A percentile compares a stretch with the other conserved stretches of the same genome.
phyloP scores from a whole-genome alignment of 768 basidiomycete species.

The Lyophyllum semitale region DNA sequence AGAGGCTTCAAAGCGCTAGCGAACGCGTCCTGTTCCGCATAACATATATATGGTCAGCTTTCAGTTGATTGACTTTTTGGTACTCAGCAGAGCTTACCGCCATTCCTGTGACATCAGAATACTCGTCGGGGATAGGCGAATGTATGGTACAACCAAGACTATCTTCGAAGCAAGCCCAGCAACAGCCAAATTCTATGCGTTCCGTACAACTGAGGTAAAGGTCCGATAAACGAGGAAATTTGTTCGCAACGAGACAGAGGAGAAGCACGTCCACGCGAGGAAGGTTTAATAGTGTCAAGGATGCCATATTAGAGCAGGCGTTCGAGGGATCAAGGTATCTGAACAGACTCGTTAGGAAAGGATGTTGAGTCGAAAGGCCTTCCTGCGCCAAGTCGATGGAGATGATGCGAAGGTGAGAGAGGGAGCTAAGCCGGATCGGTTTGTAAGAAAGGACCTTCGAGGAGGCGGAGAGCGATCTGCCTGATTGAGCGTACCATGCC shows the following conservation, averaged over 20 bases:
- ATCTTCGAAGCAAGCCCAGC: constrained; percentile 67
- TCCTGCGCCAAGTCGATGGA: constrained; percentile 44
- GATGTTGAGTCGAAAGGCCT: constrained; percentile 46
- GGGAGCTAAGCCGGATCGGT: constrained; percentile 24
- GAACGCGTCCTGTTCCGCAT: constrained; percentile 37
- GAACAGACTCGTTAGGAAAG: constrained; percentile 34
- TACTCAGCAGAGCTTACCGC: constrained; percentile 47
- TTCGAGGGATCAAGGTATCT: constrained; percentile 27
- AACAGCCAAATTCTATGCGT: constrained; percentile 57
- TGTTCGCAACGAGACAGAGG: constrained; percentile 44
- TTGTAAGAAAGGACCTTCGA: constrained; percentile 30
- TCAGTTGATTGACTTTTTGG: neutral
- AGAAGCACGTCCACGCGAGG: constrained; percentile 56
- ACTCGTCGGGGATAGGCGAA: constrained; percentile 63
- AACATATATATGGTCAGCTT: neutral
- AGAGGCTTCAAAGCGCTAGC: constrained; percentile 48
- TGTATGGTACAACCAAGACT: constrained; percentile 53
- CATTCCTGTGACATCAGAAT: constrained; percentile 40
- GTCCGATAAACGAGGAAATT: constrained; percentile 45
- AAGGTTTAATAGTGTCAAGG: constrained; percentile 52
- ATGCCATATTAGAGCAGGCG: constrained; percentile 39
- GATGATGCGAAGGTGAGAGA: constrained; percentile 39
- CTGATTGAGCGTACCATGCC: constrained; percentile 3
- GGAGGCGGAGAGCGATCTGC: constrained; percentile 33
- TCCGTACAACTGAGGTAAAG: constrained; percentile 64